Base-by-base conservation (phyloP, 257 asterid genomes). In the Plantago elongata region DNA sequence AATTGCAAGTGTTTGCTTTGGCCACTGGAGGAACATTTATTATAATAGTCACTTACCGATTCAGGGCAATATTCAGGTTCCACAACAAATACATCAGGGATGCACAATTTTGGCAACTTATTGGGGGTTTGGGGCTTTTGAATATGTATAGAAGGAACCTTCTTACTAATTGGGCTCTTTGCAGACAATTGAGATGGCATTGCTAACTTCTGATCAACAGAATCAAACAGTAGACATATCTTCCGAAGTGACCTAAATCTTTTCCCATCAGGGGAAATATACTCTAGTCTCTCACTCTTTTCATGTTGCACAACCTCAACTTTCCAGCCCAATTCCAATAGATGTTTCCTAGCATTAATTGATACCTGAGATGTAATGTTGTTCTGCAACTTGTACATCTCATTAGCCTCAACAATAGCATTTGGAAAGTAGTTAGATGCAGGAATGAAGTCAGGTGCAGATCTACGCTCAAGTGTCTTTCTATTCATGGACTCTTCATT, bases 321-420 rank as follows among this genome's bases (percentile, higher is more conserved):
- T 62, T 73, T 74, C 99, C 99, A 92, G 54, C 86, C 91, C 74
- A 75, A 56, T 74, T 65, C 29, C 60, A 75, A 64, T 9, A 92
- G 82, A 79, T 89, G 95, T 38, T 68, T 72, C 63, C 78, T 75
- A 55, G 69, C 83, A 11, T 66, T 65, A 45, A 4, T 18, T 9
- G 13, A 18, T 30, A 49, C 16, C 34, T 18, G 40, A 6, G 0
- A 8, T 58, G 70, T 11, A 52, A 51, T 42, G 47, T 1, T 57
- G 0, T 17, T 34, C 5, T 34, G 49, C 11, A 50, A 59, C 52
- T 56, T 76, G 48, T 11, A 14, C 27, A 17, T 29, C 70, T 64
- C 45, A 9, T 13, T 73, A 64, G 60, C 74, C 61, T 73, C 67
- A 49, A 67, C 22, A 52, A 87, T 66, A 48, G 83, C 80, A 60